phyloP scores from a whole-genome alignment of 805 yeast genomes.

The Kazachstania taianensis region DNA sequence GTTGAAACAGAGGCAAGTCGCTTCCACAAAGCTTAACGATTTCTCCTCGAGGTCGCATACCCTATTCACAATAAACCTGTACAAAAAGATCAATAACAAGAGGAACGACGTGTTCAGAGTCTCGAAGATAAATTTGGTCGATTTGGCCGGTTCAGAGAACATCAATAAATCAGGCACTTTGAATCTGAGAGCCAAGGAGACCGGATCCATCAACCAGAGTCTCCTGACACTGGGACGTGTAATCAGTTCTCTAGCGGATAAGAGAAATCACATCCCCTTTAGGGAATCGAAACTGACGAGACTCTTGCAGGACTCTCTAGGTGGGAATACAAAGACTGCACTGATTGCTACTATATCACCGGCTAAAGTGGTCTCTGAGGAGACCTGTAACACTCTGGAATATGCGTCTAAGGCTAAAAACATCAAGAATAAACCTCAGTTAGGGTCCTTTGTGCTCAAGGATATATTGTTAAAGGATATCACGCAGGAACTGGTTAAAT shows the following conservation, averaged over 20 bases:
- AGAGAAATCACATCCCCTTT: slow-evolving; percentile 68
- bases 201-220: slow-evolving; percentile 87
- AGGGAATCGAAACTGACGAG: slow-evolving; percentile 73
- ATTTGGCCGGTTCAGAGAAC: slow-evolving; percentile 92
- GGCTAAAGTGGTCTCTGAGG: slow-evolving; percentile 65
- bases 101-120: slow-evolving; percentile 39
- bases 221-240: slow-evolving; percentile 82
- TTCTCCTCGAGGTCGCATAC: slow-evolving; percentile 70
- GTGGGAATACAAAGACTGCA: slow-evolving; percentile 82
- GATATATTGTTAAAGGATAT: slow-evolving; percentile 37
- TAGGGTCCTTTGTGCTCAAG: slow-evolving; percentile 50
- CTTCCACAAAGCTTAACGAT: slow-evolving; percentile 66
- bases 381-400: slow-evolving; percentile 74
- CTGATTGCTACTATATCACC: slow-evolving; percentile 84
- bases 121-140: slow-evolving; percentile 79
- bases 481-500: slow-evolving; percentile 39
- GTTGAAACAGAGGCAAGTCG: slow-evolving; percentile 49
- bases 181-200: slow-evolving; percentile 80
- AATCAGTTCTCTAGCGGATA: slow-evolving; percentile 61
- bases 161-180: slow-evolving; percentile 80
- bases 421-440: slow-evolving; percentile 63
- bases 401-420: slow-evolving; percentile 83
- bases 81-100: slow-evolving; percentile 37
- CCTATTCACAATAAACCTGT: slow-evolving; percentile 54
- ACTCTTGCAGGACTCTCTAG: slow-evolving; percentile 68